Evolutionary conservation across 1,139 yeast species (phyloP), one percentile per base, ranked within the genome.

Genomic region (Hanseniaspora sp.): DNA sequence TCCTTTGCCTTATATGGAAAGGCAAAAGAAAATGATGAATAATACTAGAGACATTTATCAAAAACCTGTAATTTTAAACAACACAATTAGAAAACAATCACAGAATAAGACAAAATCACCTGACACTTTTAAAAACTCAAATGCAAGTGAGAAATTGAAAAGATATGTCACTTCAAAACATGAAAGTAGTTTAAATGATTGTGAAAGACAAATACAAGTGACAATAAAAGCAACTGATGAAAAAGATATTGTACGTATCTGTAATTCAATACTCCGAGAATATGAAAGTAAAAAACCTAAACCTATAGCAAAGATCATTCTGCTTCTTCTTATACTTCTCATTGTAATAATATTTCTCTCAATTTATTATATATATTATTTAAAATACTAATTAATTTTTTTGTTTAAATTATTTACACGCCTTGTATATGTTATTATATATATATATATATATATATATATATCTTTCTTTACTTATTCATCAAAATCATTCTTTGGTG

Each of bases 401-500:
- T 23, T 23, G 2, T 23, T 23, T 23, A 23, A 23, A 28, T 33
- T 46, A 47, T 42, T 46, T 46, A 37, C 46, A 46, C 18, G 42
- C 31, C 9, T 35, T 23, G 23, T 23, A 23, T 34, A n/a, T 15
- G 7, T 28, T 30, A 8, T 4, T 18, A 33, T 7, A 28, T 12
- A 15, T 29, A 17, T 35, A n/a, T 18, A 6, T 31, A 15, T 28
- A 42, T 35, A 31, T 38, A 30, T 30, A 17, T 29, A 4, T 15
- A 7, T 33, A 15, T 23, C 8, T 28, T 30, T 6, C 29, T 11
- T 29, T 35, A 7, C n/a, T 59, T 58, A 87, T 59, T 84, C 86
- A 67, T 90, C 95, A 68, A 90, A 94, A 70, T 92, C 98, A 64
- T 86, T 83, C 52, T 74, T 67, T 30, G 97, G 96, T 41, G 97